Conservation (phyloP, 2,329 filamentous ascomycete genomes). For the Alternaria viburni region DNA sequence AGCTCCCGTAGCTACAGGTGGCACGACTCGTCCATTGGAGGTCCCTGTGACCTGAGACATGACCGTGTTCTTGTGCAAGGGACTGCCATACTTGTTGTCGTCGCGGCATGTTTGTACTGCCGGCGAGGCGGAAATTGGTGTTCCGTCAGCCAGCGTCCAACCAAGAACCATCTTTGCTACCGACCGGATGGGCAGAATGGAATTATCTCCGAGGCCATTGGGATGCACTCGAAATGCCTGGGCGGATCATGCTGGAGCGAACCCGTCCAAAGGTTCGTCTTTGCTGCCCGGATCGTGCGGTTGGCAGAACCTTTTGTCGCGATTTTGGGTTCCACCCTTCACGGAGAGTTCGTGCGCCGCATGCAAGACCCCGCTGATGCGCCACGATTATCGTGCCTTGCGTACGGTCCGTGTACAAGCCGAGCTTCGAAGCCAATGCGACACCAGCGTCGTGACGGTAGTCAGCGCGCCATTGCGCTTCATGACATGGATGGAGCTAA, state of each 20-base stretch:
- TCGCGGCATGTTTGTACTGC: neutral
- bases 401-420: neutral
- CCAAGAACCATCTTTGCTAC: neutral
- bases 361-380: neutral
- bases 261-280: neutral
- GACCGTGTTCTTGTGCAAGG: neutral
- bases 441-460: slow-evolving; percentile 3
- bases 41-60: neutral
- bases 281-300: neutral
- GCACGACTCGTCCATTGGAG: neutral
- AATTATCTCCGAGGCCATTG: neutral
- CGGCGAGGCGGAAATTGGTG: neutral
- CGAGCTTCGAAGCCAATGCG: neutral
- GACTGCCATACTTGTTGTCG: neutral
- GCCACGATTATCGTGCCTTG: slow-evolving; percentile 6
- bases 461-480: slow-evolving; percentile 2
- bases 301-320: neutral
- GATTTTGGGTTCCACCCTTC: neutral
- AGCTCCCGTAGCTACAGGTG: slow-evolving; percentile 2
- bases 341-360: neutral
- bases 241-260: neutral
- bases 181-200: neutral
- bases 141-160: neutral
- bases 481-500: neutral
- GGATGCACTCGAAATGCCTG: neutral